phyloP scores from a whole-genome alignment of 108 stramenopile species.

The Craspedostauros australis region DNA sequence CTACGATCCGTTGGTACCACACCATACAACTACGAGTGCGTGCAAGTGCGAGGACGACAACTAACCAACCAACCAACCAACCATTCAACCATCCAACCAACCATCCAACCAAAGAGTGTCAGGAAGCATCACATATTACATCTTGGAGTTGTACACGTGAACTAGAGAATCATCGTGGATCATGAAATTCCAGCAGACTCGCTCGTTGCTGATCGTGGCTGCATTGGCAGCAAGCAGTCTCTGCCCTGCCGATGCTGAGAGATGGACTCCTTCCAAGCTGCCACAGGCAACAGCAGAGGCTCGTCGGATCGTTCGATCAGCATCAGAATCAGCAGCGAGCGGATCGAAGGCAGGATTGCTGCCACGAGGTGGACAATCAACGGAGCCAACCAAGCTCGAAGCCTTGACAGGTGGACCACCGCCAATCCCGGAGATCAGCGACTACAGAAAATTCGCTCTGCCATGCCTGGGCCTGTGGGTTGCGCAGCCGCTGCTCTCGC shows the following conservation, averaged over 20 bases:
- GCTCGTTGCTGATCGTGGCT: background rate
- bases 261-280: too few relatives aligned
- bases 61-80: too few relatives aligned
- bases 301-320: background rate
- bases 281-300: constrained; percentile 14
- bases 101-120: too few relatives aligned
- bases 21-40: too few relatives aligned
- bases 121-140: too few relatives aligned
- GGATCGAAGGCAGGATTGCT: background rate
- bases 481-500: constrained; percentile 65
- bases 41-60: too few relatives aligned
- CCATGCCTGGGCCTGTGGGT: constrained; percentile 82
- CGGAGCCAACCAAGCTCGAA: background rate
- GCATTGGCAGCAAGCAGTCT: background rate
- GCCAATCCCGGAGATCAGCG: constrained; percentile 38
- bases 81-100: too few relatives aligned
- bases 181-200: too few relatives aligned
- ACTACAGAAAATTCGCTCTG: constrained; percentile 66
- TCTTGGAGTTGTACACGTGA: too few relatives aligned
- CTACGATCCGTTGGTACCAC: too few relatives aligned
- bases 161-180: too few relatives aligned
- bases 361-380: background rate
- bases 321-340: constrained; percentile 3
- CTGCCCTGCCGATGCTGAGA: background rate
- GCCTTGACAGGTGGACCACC: too few relatives aligned